Percentiles rank a stretch among this genome's conserved stretches.
Conservation (phyloP, 2,329 filamentous ascomycete species). For the Ambrosiella cleistominuta region DNA sequence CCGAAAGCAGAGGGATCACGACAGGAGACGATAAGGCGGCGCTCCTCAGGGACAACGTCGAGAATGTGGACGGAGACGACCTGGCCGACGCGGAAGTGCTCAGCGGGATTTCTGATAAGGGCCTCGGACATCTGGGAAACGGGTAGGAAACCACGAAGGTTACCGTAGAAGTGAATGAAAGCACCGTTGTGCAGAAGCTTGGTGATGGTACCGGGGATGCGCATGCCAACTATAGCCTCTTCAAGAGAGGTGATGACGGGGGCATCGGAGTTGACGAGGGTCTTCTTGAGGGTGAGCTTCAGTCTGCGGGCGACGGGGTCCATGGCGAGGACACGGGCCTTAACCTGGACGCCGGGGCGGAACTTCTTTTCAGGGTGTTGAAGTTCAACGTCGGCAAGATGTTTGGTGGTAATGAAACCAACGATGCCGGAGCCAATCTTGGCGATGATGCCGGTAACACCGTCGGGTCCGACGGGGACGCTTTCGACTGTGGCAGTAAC, state of each 20-base stretch:
- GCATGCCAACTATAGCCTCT: constrained; percentile 55
- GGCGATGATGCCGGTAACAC: constrained; percentile 65
- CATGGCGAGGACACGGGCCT: constrained; percentile 67
- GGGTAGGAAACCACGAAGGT: constrained; percentile 70
- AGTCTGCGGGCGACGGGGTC: constrained; percentile 61
- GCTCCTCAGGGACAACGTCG: constrained; percentile 52
- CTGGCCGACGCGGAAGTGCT: constrained; percentile 81
- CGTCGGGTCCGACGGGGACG: constrained; percentile 59
- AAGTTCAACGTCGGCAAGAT: constrained; percentile 72
- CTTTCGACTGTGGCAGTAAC: constrained; percentile 75
- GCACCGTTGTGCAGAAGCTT: constrained; percentile 65
- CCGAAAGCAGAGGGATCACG: constrained; percentile 72
- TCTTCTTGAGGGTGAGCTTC: constrained; percentile 84
- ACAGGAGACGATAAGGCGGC: constrained; percentile 73
- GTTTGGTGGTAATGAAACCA: constrained; percentile 74
- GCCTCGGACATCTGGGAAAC: constrained; percentile 97
- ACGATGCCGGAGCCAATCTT: constrained; percentile 73
- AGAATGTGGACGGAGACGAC: constrained; percentile 83
- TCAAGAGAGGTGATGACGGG: constrained; percentile 62
- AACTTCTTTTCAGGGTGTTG: constrained; percentile 96
- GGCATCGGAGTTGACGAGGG: constrained; percentile 74
- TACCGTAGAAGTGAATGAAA: constrained; percentile 80
- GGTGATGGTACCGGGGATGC: constrained; percentile 72
- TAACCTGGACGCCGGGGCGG: constrained; percentile 67
- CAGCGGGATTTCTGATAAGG: constrained; percentile 71